Base-by-base conservation (phyloP, 306 rosid genomes). In the Amphicarpaea edgeworthii region DNA sequence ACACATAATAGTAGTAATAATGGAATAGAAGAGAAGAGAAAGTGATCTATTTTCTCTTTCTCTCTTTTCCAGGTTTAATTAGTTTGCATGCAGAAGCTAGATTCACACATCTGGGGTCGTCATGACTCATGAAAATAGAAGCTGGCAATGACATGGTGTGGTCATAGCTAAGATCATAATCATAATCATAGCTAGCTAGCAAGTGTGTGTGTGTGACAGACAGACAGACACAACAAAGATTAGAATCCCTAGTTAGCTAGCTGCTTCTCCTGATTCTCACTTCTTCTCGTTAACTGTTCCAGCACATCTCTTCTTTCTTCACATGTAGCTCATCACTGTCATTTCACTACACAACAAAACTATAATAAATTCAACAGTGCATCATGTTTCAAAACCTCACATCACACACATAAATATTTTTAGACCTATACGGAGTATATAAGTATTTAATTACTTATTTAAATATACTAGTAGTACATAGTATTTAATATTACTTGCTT, bases 41-140 rank as follows among this genome's bases (percentile, higher is more conserved):
- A n/a, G n/a, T n/a, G n/a, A 62, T 7, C 61, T 26, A 15, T 28
- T 19, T 61, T 46, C 60, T 20, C 28, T 77, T 60, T 55, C 63
- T 61, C 46, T 37, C 15, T 59, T 65, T 82, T 68, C 73, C 85
- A 65, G 42, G 82, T 70, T 74, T 80, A 37, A 26, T 74, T 51
- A 69, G n/a, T n/a, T n/a, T 38, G 82, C 79, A 84, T 70, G 79
- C 70, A 81, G n/a, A n/a, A n/a, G 54, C 79, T 70, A 62, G 17
- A 47, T 63, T 2, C 67, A 28, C 12, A 60, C 67, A 60, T 62
- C 73, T 70, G 77, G 77, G 8, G 26, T 80, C 78, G 65, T 85
- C 76, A 81, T 83, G 74, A 76, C 60, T 85, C 76, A 81, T 83
- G 74, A 76, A 73, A 50, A 79, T 81, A 60, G 89, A 79, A 68